Base-by-base conservation (phyloP, 352 stramenopile species). In the Thalassiosira allenii region DNA sequence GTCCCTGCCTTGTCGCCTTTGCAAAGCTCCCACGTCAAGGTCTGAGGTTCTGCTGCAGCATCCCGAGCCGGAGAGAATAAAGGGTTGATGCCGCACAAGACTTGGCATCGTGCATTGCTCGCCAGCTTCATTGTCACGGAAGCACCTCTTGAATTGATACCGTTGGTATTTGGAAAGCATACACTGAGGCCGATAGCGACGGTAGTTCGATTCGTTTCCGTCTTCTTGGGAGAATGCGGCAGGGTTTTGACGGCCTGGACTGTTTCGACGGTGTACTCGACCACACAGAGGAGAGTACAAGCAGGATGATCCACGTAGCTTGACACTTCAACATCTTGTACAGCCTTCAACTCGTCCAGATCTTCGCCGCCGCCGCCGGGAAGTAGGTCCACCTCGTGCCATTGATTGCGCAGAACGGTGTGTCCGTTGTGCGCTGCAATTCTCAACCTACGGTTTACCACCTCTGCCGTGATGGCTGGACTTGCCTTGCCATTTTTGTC, bases 391-490 rank as follows among this genome's bases (percentile, higher is more conserved):
- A 73, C 33, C 2, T 64, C 53, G 52, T 66, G 40, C 75, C 75
- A 84, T 66, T 84, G 56, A 72, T 79, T 71, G 49, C 54, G 12
- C 5, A 84, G 57, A 44, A 84, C 53, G 33, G 40, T 67, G 34
- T 79, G 47, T 4, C 75, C 75, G 25, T 84, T 84, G 43, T 84
- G 75, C 6, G 52, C 44, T 27, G 57, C 67, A 61, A 84, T 67
- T 71, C 40, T 79, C 54, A 84, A 29, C 33, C 25, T 43, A 9
- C 59, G 57, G 12, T 64, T 17, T 23, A 17, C 22, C 20, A 79
- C 51, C 30, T 20, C 37, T 43, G 70, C 33, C 1, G 23, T 22
- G 4, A 23, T 61, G 8, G 23, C 47, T 6, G 47, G 47, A 25
- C 8, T 17, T 9, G 37, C 52, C 23, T 61, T 25, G 3, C 34